A percentile compares a stretch with the other conserved stretches of the same genome.
Evolutionary conservation across 1,139 yeast species (phyloP).

Genomic region (Debaryomyces coudertii): DNA sequence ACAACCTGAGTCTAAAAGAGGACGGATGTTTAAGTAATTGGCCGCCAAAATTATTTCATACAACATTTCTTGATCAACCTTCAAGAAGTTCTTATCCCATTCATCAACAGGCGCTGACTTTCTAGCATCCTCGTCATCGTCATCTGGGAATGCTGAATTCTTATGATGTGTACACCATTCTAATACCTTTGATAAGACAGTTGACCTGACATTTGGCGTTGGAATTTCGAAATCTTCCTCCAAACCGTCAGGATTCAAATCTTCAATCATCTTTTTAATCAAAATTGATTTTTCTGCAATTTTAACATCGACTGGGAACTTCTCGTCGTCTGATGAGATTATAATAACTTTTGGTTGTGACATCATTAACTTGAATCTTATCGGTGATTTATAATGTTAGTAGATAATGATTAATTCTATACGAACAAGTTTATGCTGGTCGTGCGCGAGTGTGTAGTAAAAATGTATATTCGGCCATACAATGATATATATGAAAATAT

Average conservation of each 20-base stretch:
- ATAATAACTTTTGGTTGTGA: constrained; percentile 55
- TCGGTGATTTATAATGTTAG: not conserved
- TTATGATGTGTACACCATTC: constrained; percentile 98
- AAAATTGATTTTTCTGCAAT: constrained; percentile 90
- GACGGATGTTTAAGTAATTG: constrained; percentile 90
- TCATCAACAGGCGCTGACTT: constrained; percentile 86
- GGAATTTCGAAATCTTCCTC: constrained; percentile 82
- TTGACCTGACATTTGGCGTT: constrained; percentile 84
- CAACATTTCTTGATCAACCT: constrained; percentile 97
- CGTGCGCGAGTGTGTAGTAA: constrained; percentile 2
- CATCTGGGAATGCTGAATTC: constrained; percentile 73
- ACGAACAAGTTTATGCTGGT: not conserved
- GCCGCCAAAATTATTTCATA: constrained; percentile 96
- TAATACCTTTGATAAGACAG: constrained; percentile 85
- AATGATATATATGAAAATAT: not conserved
- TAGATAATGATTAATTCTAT: not conserved
- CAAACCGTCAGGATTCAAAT: constrained; percentile 64
- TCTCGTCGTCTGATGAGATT: constrained; percentile 74
- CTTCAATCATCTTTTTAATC: constrained; percentile 89
- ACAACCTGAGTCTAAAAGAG: constrained; percentile 92
- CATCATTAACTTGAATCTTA: constrained; percentile 14
- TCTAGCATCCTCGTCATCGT: constrained; percentile 79
- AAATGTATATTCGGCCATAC: not conserved
- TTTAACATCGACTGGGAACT: constrained; percentile 72
- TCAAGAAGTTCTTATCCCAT: constrained; percentile 95